A percentile compares a stretch with the other conserved stretches of the same genome.
These are phyloP conservation scores for Singerocomus rubriflavus DNA, from an alignment of 1,284 basidiomycete species.

Conservation along the genomic window DNA sequence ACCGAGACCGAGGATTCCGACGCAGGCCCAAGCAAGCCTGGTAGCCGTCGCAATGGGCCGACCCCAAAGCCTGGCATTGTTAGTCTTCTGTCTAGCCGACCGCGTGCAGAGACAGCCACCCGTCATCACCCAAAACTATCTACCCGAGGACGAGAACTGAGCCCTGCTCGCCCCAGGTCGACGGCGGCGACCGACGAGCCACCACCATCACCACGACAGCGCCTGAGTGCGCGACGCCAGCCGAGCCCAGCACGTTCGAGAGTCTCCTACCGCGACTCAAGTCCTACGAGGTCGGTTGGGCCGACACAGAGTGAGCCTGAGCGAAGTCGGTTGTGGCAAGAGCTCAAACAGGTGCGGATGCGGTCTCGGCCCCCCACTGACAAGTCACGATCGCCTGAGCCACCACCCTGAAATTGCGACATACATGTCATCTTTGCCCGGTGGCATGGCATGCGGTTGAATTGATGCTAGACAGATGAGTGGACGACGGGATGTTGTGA, in stretches of 20 bases:
- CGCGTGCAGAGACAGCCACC: constrained; percentile 30
- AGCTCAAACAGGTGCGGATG: constrained; percentile 51
- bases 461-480: constrained; percentile 27
- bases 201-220: constrained; percentile 28
- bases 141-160: constrained; percentile 35
- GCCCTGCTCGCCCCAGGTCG: constrained; percentile 40
- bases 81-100: constrained; percentile 40
- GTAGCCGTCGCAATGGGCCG: constrained; percentile 24
- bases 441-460: constrained; percentile 16
- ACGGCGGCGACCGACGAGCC: constrained; percentile 27
- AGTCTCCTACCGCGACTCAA: constrained; percentile 29
- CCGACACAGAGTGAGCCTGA: constrained; percentile 33
- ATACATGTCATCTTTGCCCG: constrained; percentile 9
- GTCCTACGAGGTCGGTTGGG: constrained; percentile 29
- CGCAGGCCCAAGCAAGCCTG: constrained; percentile 25
- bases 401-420: constrained; percentile 36
- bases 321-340: constrained; percentile 54
- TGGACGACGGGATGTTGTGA: constrained; percentile 27
- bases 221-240: constrained; percentile 25
- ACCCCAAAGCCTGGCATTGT: constrained; percentile 36
- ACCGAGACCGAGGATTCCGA: constrained; percentile 32
- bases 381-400: constrained; percentile 35
- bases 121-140: constrained; percentile 31
- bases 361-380: constrained; percentile 46
- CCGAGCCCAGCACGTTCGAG: constrained; percentile 32